Conservation (phyloP, 106 monocot species). For the Dendrobium catenatum region DNA sequence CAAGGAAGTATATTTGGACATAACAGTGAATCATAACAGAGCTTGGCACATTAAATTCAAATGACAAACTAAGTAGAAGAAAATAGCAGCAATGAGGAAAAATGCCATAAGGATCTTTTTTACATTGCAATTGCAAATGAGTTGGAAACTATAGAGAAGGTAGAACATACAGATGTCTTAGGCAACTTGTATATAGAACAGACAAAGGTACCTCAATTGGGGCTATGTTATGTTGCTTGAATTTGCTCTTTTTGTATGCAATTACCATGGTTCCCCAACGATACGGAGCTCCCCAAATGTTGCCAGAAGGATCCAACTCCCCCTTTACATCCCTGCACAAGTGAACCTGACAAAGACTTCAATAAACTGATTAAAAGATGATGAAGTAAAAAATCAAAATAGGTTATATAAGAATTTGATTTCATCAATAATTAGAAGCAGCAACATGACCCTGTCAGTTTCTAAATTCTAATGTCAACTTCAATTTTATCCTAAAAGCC, state of each 20-base stretch:
- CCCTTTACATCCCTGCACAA: slow-evolving; percentile 78
- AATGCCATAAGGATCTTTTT: too few relatives aligned
- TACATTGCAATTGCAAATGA: too few relatives aligned
- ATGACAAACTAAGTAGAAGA: too few relatives aligned
- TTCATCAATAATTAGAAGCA: neutral
- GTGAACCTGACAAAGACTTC: slow-evolving; percentile 46
- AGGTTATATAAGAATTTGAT: neutral
- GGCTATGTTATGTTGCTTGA: slow-evolving; percentile 55
- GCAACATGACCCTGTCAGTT: neutral
- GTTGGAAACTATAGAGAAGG: too few relatives aligned
- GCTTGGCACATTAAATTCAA: too few relatives aligned
- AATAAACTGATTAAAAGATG: slow-evolving; percentile 21
- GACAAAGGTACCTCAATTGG: slow-evolving; percentile 60
- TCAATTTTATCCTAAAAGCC: neutral
- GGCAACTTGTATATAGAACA: neutral
- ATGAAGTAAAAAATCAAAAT: neutral
- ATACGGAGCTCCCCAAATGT: slow-evolving; percentile 82
- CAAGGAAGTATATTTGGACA: too few relatives aligned
- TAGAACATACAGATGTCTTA: too few relatives aligned
- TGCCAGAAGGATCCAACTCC: slow-evolving; percentile 57
- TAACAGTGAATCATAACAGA: too few relatives aligned
- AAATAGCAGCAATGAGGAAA: too few relatives aligned
- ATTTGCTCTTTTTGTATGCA: slow-evolving; percentile 87
- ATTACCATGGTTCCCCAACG: slow-evolving; percentile 94
- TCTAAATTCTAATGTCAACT: neutral